Evolutionary conservation across 306 rosid species (phyloP), one percentile per base, ranked within the genome.

Genomic region (Herpetospermum pedunculosum): DNA sequence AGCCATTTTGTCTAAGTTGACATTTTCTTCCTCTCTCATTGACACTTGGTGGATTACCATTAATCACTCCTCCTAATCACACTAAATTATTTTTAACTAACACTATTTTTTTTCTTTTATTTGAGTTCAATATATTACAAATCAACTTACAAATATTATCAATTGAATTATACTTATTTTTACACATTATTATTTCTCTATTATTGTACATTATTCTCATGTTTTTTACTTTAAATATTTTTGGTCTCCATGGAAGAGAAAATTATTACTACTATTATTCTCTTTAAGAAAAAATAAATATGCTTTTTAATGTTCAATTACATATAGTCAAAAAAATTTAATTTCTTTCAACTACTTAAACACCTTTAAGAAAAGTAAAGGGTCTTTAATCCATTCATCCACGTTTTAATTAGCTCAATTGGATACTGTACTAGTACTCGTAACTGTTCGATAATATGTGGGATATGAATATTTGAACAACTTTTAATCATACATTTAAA

Each of bases 1-100:
- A 68, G 73, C 54, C 37, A 68, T 23, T 68, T 26, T 43, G 35
- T 43, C 15, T 68, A 21, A 43, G 54, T 68, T 68, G 73, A 68
- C 73, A 68, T 68, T 68, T 43, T 16, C 5, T 62, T 62, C 14
- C 2, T 60, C 14, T 3, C n/a, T 34, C 21, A 58, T 19, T n/a
- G 49, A 1, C 28, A 35, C 44, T 62, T 65, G 49, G 32, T 68
- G 21, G 23, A 68, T 25, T 68, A 41, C 37, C 21, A 41, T 41
- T 67, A 67, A 67, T 67, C 73, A 68, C 73, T 12, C 54, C 52
- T 64, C 29, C 13, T 64, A 38, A 67, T 67, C 73, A 38, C 32
- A 64, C 30, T 13, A 43, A 21, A 25, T 23, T 13, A 43, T 41
- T 15, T 43, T 23, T 25, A 68, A 68, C 32, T 25, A 68, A 41